These are phyloP conservation scores for Onygenales sp. DNA, from an alignment of 2,329 filamentous ascomycete species.

Conservation along the genomic window DNA sequence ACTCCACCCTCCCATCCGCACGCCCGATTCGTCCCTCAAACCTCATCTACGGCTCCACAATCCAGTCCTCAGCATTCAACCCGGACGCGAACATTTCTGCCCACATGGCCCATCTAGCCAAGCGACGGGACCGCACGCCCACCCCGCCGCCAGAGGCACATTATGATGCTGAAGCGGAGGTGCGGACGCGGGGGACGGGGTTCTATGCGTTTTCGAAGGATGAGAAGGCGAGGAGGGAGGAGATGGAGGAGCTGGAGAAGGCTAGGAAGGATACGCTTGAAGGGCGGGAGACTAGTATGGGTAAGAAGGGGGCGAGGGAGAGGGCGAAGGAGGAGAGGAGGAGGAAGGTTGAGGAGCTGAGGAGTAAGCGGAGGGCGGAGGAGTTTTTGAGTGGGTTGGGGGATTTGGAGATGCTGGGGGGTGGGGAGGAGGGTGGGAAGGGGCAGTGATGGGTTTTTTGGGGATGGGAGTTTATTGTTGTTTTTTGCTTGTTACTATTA, in stretches of 20 bases:
- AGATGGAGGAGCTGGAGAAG: constrained; percentile 66
- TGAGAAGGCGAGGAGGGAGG: constrained; percentile 52
- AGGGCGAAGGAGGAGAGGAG: constrained; percentile 53
- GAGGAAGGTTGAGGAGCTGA: constrained; percentile 39
- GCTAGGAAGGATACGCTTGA: constrained; percentile 61
- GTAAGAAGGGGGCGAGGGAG: constrained; percentile 49
- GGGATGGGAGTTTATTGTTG: not conserved
- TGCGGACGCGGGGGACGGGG: constrained; percentile 77
- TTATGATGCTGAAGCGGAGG: constrained; percentile 77
- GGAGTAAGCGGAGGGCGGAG: constrained; percentile 60
- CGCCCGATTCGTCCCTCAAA: constrained; percentile 50
- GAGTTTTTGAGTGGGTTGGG: constrained; percentile 56
- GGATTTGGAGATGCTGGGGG: constrained; percentile 24
- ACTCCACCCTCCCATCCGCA: constrained; percentile 14
- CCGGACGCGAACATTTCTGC: constrained; percentile 54
- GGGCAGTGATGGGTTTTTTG: not conserved
- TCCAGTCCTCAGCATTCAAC: constrained; percentile 77
- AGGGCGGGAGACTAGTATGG: constrained; percentile 47
- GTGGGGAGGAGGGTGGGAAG: not conserved
- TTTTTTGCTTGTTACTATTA: not conserved
- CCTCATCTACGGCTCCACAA: constrained; percentile 74
- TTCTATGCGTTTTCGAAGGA: constrained; percentile 86
- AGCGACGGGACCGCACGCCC: constrained; percentile 65
- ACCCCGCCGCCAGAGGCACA: constrained; percentile 74
- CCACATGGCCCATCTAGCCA: constrained; percentile 69